Percentiles rank a stretch among this genome's conserved stretches.
Conservation (phyloP, 345 rosid species). For the Arabidopsis suecica region DNA sequence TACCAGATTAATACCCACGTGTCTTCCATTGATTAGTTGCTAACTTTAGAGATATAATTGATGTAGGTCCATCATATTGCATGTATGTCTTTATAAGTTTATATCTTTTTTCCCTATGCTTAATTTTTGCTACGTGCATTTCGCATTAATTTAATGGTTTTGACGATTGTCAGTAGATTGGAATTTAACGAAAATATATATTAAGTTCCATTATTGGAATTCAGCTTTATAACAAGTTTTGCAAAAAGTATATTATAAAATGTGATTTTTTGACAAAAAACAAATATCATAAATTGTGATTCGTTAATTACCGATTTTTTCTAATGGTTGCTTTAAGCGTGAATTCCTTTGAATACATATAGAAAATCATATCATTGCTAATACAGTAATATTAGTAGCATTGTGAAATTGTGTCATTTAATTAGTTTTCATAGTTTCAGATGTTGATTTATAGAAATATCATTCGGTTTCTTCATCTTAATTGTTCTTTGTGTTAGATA, state of each 20-base stretch:
- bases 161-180: conserved; percentile 27
- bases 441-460: too few species aligned
- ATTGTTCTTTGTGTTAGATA: too few species aligned
- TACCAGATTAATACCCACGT: conserved; percentile 36
- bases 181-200: neutral
- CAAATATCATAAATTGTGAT: too few species aligned
- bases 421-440: too few species aligned
- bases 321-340: neutral
- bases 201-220: neutral
- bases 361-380: neutral
- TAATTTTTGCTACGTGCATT: conserved; percentile 35
- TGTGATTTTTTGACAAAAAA: neutral
- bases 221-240: conserved; percentile 17
- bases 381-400: neutral
- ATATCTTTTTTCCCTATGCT: conserved; percentile 5
- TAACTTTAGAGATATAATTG: conserved; percentile 30
- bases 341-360: neutral
- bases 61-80: conserved; percentile 41
- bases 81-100: conserved; percentile 40
- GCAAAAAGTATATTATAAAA: neutral
- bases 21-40: conserved; percentile 32
- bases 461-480: too few species aligned
- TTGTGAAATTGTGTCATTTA: conserved; percentile 2
- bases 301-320: neutral
- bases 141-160: conserved; percentile 34